Base-by-base conservation (phyloP, 2,329 filamentous ascomycete species). In the Lanzia echinophila region DNA sequence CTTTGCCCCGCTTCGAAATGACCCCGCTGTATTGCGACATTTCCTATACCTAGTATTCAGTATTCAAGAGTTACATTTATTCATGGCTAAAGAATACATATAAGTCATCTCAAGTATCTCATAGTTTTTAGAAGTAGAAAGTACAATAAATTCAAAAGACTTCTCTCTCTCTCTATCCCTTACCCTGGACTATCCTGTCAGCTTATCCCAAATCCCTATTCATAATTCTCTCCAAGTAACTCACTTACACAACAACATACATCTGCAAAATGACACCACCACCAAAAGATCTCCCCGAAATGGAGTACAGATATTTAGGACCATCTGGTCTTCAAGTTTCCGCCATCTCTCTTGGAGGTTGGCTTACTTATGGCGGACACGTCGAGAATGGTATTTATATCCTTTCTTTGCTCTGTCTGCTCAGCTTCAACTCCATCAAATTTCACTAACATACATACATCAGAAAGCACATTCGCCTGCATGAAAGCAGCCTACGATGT, bases 281-380 rank as follows among this genome's bases (percentile, higher is more conserved):
- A 49, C 73, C 74, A 45, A 70, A 72, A 50, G 72, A 71, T 59
- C 66, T 71, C 49, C 73, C 71, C 50, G 71, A 69, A 51, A 88
- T 88, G 86, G 75, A 84, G 64, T 88, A 88, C 70, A 82, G 86
- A 61, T 83, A 82, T 70, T 76, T 89, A 7, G 86, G 87, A 64
- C 79, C 79, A 38, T 86, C 84, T 15, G 86, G 87, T 51, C 77
- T 90, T 17, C 82, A 89, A 68, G 85, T 90, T 33, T 90, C 86
- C 28, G 78, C 82, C 44, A 85, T 90, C 58, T 84, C 83, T 2
- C 75, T 90, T 2, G 87, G 83, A 55, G 81, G 83, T 60, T 85
- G 83, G 84, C 75, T 90, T 50, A 90, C 87, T 1, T 89, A 88
- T 60, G 87, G 87, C 51, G 86, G 85, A 17, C 83, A 88, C 61